Base-by-base conservation (phyloP, 306 rosid genomes). In the Pterocarpus macrocarpus region DNA sequence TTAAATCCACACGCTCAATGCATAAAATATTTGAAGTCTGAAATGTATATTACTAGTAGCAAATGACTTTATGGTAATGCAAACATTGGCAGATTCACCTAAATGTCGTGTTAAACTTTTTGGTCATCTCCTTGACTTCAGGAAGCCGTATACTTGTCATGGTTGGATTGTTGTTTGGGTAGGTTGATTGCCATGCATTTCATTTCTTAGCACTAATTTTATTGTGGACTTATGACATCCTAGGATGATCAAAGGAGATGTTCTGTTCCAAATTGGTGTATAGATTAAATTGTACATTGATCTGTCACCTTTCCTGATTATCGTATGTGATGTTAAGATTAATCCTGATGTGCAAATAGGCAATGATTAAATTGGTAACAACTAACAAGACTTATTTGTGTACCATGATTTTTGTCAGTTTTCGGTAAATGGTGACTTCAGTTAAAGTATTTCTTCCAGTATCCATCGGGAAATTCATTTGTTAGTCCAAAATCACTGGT, bases 181-280 rank as follows among this genome's bases (percentile, higher is more conserved):
- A 15, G 69, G 55, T 35, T 62, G 73, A 41, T 50, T 53, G 35
- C 9, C 11, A 33, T 69, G 14, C 41, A 13, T 73, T 28, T 15
- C 47, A 63, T 12, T 52, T 30, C 69, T 58, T 75, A 41, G 34
- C 75, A 34, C 44, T 41, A 36, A 77, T 55, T 47, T 59, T 2
- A 64, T 73, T 67, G 57, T 35, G 56, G 47, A 12, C 57, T 67
- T 41, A 66, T 65, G 64, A 41, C 71, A 76, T 33, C 44, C 69
- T 56, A 9, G 33, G 53, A 41, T 75, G 80, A 39, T 68, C 44
- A 36, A 44, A 58, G 52, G 62, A 49, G 56, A n/a, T 64, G 4
- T 34, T 56, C 30, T 10, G 7, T 36, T 56, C 63, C 50, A 17
- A 56, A 55, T 58, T 55, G 59, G 59, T 65, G 8, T 17, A 7